A percentile compares a stretch with the other conserved stretches of the same genome.
Evolutionary conservation across 176 grass and related monocot species (phyloP).

Genomic region (Cenchrus americanus): DNA sequence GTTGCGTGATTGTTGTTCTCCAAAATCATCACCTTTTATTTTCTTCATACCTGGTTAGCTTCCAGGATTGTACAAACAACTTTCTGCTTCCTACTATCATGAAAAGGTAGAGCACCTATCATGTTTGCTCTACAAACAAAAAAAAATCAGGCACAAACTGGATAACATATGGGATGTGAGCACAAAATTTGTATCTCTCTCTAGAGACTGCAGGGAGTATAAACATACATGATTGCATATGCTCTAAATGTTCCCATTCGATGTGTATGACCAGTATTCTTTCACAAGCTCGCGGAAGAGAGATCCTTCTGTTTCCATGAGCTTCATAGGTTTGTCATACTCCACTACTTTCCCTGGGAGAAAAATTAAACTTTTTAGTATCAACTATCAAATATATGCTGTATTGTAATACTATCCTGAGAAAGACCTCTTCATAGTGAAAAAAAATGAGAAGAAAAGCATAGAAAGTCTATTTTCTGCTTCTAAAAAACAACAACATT

Average conservation of each 20-base stretch:
- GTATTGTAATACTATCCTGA: no score
- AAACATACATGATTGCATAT: not conserved
- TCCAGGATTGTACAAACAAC: no score
- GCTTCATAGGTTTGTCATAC: constrained; percentile 70
- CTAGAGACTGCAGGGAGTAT: not conserved
- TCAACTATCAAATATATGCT: not conserved
- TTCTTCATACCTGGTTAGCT: no score
- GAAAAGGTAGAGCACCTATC: no score
- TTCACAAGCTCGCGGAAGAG: constrained; percentile 62
- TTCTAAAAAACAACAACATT: no score
- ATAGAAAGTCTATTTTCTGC: no score
- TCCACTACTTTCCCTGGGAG: constrained; percentile 65
- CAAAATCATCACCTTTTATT: no score
- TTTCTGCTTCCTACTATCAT: no score
- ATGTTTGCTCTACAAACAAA: no score
- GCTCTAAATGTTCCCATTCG: constrained; percentile 36
- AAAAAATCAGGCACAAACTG: not conserved
- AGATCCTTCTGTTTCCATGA: constrained; percentile 81
- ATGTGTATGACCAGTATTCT: constrained; percentile 80
- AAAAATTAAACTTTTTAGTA: constrained; percentile 8
- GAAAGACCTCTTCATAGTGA: no score
- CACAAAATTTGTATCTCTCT: not conserved
- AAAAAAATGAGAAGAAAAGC: not conserved
- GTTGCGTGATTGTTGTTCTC: no score
- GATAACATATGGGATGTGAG: no score